Evolutionary conservation across 2,329 filamentous ascomycete species (phyloP), one percentile per base, ranked within the genome.

Genomic region (Sporothrix luriei): DNA sequence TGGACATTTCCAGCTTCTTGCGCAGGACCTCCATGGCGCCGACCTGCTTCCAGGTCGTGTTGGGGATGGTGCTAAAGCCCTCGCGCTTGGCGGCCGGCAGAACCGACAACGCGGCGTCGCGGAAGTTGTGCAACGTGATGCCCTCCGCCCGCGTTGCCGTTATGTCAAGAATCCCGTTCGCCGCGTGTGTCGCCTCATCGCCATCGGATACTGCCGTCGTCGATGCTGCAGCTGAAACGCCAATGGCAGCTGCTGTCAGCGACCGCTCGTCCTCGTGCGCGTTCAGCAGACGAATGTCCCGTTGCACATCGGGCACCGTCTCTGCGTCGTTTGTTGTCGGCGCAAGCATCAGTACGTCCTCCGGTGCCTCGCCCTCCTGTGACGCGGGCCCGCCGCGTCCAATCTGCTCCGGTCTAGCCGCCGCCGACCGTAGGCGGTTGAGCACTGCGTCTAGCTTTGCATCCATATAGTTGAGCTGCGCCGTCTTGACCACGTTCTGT

Each of bases 41-140:
- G 67, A 99, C 93, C 76, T 98, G 91, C 59, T 88, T 84, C 93
- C 95, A 99, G 0, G 93, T 97, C 5, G 95, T 94, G 77, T 94
- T 90, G 9, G 95, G 95, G 57, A 98, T 93, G 0, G 93, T 95
- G 14, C 93, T 93, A 79, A 99, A 99, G 61, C 95, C 95, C 80
- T 99, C 94, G 65, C 93, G 89, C 78, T 94, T 94, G 6, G 91
- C 91, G 1, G 92, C 94, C 33, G 93, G 88, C 77, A 92, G 86
- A 72, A 97, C 87, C 70, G 87, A 86, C 11, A 91, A 87, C 3
- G 97, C 84, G 2, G 93, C 94, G 1, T 84, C 82, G 29, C 90
- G 82, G 78, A 98, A 95, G 73, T 97, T 81, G 80, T 78, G 83
- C 79, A 82, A 91, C 7, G 77, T 77, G 68, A 83, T 75, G 72